Evolutionary conservation across 192 early-diverging fungal species (phyloP).

Genomic region (Coemansia sp.): DNA sequence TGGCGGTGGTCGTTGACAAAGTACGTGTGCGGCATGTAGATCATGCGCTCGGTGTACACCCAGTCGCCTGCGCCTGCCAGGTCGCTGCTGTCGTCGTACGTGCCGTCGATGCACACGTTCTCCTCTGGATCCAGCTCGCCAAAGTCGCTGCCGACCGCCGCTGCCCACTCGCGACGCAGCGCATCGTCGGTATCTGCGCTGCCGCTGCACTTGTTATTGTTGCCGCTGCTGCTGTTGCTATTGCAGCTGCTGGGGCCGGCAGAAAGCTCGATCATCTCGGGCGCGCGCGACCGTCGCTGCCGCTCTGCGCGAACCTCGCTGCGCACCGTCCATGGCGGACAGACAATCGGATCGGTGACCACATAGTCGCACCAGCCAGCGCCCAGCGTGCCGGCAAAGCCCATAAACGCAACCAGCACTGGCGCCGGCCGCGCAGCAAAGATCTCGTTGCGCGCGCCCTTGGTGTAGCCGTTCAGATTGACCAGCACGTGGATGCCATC

Average conservation of each 20-base stretch:
- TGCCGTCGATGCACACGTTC: constrained; percentile 44
- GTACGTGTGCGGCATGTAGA: constrained; percentile 90
- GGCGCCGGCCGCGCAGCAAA: constrained; percentile 90
- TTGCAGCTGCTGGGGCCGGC: background rate
- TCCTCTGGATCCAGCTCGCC: constrained; percentile 55
- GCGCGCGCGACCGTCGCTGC: constrained; percentile 17
- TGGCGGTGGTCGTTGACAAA: constrained; percentile 95
- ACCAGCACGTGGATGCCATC: constrained; percentile 88
- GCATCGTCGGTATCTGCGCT: constrained; percentile 1
- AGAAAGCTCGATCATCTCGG: constrained; percentile 26
- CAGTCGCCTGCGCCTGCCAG: constrained; percentile 53
- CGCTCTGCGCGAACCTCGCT: constrained; percentile 58
- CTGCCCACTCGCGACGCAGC: constrained; percentile 51
- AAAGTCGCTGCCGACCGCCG: constrained; percentile 50
- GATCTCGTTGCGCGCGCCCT: constrained; percentile 90
- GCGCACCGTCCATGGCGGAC: constrained; percentile 68
- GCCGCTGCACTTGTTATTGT: constrained; percentile 13
- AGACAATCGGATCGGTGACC: constrained; percentile 74
- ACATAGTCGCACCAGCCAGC: constrained; percentile 83
- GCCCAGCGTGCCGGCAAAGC: constrained; percentile 90
- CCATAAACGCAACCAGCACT: constrained; percentile 89
- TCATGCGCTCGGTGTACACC: constrained; percentile 85
- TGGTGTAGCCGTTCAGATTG: constrained; percentile 97
- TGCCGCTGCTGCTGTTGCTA: constrained; percentile 20
- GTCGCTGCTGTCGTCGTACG: constrained; percentile 11